Evolutionary conservation across 768 basidiomycete species (phyloP).

Genomic region (Xerocomellus amylosporus): DNA sequence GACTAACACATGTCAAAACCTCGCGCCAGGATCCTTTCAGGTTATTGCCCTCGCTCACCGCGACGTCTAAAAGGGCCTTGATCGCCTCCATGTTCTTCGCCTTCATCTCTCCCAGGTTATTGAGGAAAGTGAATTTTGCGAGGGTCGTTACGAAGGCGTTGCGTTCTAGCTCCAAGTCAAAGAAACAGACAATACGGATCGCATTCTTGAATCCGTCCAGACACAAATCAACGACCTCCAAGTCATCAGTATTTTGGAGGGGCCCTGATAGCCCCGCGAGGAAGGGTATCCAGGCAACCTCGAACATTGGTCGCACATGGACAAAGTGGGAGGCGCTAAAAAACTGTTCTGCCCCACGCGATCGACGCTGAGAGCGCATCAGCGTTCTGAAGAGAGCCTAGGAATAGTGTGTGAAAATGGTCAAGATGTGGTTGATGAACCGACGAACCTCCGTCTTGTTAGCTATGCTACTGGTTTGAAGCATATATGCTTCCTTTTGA

Average conservation of each 20-base stretch:
- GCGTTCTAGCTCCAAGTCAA: conserved; percentile 95
- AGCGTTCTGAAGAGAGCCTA: conserved; percentile 91
- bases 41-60: conserved; percentile 94
- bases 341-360: conserved; percentile 79
- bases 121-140: conserved; percentile 95
- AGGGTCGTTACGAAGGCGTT: conserved; percentile 98
- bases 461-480: conserved; percentile 95
- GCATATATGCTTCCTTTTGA: conserved; percentile 92
- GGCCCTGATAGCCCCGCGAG: conserved; percentile 93
- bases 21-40: conserved; percentile 96
- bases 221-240: conserved; percentile 88
- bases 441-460: conserved; percentile 85
- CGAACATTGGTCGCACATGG: conserved; percentile 98
- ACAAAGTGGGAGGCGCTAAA: conserved; percentile 96
- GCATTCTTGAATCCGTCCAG: conserved; percentile 95
- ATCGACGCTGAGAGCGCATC: conserved; percentile 87
- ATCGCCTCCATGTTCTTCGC: conserved; percentile 99
- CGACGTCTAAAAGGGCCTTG: conserved; percentile 90
- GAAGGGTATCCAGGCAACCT: conserved; percentile 99
- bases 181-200: conserved; percentile 95
- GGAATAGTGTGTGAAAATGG: not conserved
- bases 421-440: not conserved
- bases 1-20: conserved; percentile 94
- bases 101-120: conserved; percentile 98
- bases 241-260: conserved; percentile 91